Conservation (phyloP, 768 basidiomycete species). For the Leccinum uliginosum region DNA sequence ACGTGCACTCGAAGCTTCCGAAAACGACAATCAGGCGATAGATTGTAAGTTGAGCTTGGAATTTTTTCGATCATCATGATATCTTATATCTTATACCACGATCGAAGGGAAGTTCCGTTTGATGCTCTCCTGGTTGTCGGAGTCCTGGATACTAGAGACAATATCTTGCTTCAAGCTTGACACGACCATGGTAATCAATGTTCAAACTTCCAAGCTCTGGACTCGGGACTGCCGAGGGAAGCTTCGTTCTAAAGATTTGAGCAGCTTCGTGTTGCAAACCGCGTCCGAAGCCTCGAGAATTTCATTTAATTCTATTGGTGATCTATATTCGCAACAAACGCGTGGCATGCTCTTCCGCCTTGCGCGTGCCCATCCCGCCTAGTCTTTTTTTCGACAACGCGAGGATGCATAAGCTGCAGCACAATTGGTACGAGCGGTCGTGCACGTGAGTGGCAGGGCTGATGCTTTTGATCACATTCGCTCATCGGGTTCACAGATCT, state of each 20-base stretch:
- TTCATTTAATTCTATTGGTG: neutral
- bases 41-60: neutral
- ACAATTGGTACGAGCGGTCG: too few species aligned
- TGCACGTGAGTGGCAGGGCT: too few species aligned
- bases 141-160: neutral
- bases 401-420: too few species aligned
- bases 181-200: neutral
- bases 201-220: too few species aligned
- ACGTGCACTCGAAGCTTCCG: neutral
- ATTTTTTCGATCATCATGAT: neutral
- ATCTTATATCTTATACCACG: neutral
- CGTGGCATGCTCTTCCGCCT: neutral
- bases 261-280: too few species aligned
- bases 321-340: neutral
- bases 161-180: too few species aligned
- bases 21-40: neutral
- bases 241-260: too few species aligned
- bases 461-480: neutral
- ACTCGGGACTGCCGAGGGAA: too few species aligned
- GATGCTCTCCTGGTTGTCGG: neutral
- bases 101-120: neutral
- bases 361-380: neutral
- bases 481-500: neutral
- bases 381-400: too few species aligned
- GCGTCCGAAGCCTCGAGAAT: neutral